Percentiles rank a stretch among this genome's conserved stretches.
These are phyloP conservation scores for Phytophthora melonis DNA, from an alignment of 352 stramenopile species.

Conservation along the genomic window DNA sequence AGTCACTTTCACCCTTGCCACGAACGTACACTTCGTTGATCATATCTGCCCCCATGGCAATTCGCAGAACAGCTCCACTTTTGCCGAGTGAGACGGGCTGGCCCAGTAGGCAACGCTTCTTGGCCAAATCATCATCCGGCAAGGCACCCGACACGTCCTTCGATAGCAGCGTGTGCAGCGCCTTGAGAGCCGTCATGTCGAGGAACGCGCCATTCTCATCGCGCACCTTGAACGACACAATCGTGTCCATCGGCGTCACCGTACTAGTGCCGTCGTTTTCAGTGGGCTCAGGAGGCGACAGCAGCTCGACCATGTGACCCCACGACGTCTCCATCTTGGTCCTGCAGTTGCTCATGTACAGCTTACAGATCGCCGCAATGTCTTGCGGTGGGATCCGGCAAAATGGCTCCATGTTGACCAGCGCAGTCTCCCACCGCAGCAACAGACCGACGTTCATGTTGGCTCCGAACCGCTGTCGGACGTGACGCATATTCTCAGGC, in stretches of 20 bases:
- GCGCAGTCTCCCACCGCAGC: slow-evolving; percentile 83
- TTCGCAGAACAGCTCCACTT: slow-evolving; percentile 77
- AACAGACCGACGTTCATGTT: slow-evolving; percentile 83
- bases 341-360: slow-evolving; percentile 70
- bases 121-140: slow-evolving; percentile 53
- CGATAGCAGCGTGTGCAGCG: slow-evolving; percentile 73
- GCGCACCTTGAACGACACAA: slow-evolving; percentile 84
- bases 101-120: slow-evolving; percentile 75
- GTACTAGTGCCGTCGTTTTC: slow-evolving; percentile 26
- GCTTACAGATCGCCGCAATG: slow-evolving; percentile 60
- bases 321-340: slow-evolving; percentile 51
- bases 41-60: slow-evolving; percentile 90
- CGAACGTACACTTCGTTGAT: slow-evolving; percentile 73
- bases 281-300: slow-evolving; percentile 34
- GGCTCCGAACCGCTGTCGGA: slow-evolving; percentile 58
- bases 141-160: slow-evolving; percentile 74
- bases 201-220: slow-evolving; percentile 54
- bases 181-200: slow-evolving; percentile 58
- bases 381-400: slow-evolving; percentile 56
- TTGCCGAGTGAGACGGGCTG: slow-evolving; percentile 86
- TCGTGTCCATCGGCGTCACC: slow-evolving; percentile 69
- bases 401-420: slow-evolving; percentile 86
- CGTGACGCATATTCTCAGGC: slow-evolving; percentile 68
- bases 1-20: slow-evolving; percentile 43
- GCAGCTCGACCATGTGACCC: slow-evolving; percentile 56